A percentile compares a stretch with the other conserved stretches of the same genome.
phyloP scores from a whole-genome alignment of 768 basidiomycete genomes.

The Serendipita sp. region DNA sequence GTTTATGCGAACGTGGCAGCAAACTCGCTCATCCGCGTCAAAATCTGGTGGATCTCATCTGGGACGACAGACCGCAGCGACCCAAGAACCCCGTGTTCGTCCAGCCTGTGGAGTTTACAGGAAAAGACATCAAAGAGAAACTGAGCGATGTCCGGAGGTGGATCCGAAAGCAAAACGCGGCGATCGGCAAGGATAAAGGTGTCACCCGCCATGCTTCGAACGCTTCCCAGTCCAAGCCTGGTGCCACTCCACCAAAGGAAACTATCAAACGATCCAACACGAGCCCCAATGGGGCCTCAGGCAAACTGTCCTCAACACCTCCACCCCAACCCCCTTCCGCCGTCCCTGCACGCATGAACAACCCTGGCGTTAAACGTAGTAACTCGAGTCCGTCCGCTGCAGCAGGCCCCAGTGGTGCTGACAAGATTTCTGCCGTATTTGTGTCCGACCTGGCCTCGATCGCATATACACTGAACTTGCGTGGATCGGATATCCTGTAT shows the following conservation, averaged over 20 bases:
- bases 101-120: constrained; percentile 57
- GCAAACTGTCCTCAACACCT: not conserved
- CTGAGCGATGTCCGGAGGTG: constrained; percentile 52
- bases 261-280: not conserved
- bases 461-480: constrained; percentile 80
- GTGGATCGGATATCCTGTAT: constrained; percentile 79
- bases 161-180: constrained; percentile 33
- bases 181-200: not conserved
- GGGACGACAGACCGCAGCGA: constrained; percentile 61
- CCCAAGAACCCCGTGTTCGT: constrained; percentile 46
- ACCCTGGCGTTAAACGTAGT: not conserved
- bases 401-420: constrained; percentile 31
- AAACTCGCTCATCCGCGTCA: constrained; percentile 67
- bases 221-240: not conserved
- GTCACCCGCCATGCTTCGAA: not conserved
- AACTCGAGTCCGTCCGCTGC: not conserved
- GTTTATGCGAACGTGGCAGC: constrained; percentile 35
- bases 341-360: constrained; percentile 11
- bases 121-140: constrained; percentile 50
- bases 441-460: constrained; percentile 50
- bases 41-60: constrained; percentile 69
- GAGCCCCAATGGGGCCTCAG: not conserved
- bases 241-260: not conserved
- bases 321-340: not conserved
- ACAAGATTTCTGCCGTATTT: constrained; percentile 51